Percentiles rank a stretch among this genome's conserved stretches.
These are phyloP conservation scores for Aspergillus carlsbadensis DNA, from an alignment of 495 filamentous ascomycete genomes.

Conservation along the genomic window DNA sequence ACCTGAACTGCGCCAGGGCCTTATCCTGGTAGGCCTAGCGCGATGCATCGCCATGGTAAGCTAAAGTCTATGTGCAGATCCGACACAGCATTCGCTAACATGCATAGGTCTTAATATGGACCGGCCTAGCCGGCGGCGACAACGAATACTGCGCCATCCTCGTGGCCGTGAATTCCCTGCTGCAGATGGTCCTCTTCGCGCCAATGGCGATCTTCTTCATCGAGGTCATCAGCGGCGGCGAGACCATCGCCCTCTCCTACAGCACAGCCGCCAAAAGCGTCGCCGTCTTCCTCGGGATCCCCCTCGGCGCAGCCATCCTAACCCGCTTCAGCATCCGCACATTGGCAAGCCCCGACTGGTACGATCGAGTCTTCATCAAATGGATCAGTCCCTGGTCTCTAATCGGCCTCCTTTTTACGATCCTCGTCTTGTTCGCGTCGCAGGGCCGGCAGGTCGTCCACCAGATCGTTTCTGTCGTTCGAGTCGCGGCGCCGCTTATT, in stretches of 20 bases:
- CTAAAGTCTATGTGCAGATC: too few relatives aligned
- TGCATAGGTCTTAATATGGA: slow-evolving; percentile 76
- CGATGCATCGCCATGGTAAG: slow-evolving; percentile 82
- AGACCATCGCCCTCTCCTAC: slow-evolving; percentile 56
- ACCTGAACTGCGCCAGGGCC: slow-evolving; percentile 61
- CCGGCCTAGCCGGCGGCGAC: slow-evolving; percentile 72
- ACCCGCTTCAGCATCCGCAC: slow-evolving; percentile 65
- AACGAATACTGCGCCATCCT: slow-evolving; percentile 86
- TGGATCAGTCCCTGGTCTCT: slow-evolving; percentile 72
- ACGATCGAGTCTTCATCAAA: slow-evolving; percentile 64
- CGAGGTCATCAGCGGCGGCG: slow-evolving; percentile 59
- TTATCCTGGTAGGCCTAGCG: slow-evolving; percentile 77
- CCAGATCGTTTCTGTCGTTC: slow-evolving; percentile 77
- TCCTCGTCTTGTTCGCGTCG: slow-evolving; percentile 79
- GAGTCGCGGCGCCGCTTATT: slow-evolving; percentile 76
- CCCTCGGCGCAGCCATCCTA: slow-evolving; percentile 72
- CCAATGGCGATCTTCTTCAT: slow-evolving; percentile 79
- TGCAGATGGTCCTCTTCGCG: slow-evolving; percentile 86
- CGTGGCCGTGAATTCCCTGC: slow-evolving; percentile 80
- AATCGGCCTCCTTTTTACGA: slow-evolving; percentile 82
- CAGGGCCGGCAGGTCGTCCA: slow-evolving; percentile 78
- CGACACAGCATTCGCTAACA: too few relatives aligned
- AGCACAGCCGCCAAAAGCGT: slow-evolving; percentile 72
- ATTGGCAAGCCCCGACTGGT: slow-evolving; percentile 57
- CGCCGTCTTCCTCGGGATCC: slow-evolving; percentile 82